Evolutionary conservation across 1,284 basidiomycete genomes (phyloP), one percentile per base, ranked within the genome.

Genomic region (Calocybe gambosa): DNA sequence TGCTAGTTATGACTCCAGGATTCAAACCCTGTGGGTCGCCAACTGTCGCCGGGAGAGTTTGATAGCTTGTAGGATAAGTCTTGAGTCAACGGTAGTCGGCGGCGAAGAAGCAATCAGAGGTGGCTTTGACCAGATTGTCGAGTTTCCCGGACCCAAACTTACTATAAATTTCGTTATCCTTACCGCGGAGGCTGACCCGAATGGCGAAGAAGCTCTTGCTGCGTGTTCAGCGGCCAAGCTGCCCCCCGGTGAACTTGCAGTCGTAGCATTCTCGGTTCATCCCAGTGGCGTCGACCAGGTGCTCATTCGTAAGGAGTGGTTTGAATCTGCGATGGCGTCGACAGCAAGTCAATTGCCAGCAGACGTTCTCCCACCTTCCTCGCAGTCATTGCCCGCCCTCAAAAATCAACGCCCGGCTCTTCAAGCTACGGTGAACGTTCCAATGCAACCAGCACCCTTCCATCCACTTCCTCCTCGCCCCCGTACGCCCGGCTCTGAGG

Each of bases 91-190:
- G 25, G 71, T 73, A 36, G 67, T 75, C 23, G 67, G 67, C 18
- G 75, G 78, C 16, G 82, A 85, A 47, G 81, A 86, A 40, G 65
- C 70, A 18, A 67, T 73, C 23, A 71, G 78, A 44, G 76, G 76
- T 10, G 80, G 77, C 58, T 84, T 90, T 47, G 85, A 89, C 46
- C 87, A 89, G 60, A 73, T 87, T 42, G 74, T 83, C 54, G 88
- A 91, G 66, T 91, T 91, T 61, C 69, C 70, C 25, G 86, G 86
- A 25, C 84, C 84, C n/a, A 88, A 87, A 59, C 76, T 86, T 5
- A 86, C 87, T 1, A 89, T 90, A 46, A 85, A 89, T 62, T 89
- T 91, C 60, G 86, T 89, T 54, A 85, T 91, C 48, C 73, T 90
- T 25, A 85, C 85, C 1, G 82, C 80, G 1, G 85, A 88, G 54